phyloP scores from a whole-genome alignment of 306 rosid species.

The Styphnolobium japonicum region DNA sequence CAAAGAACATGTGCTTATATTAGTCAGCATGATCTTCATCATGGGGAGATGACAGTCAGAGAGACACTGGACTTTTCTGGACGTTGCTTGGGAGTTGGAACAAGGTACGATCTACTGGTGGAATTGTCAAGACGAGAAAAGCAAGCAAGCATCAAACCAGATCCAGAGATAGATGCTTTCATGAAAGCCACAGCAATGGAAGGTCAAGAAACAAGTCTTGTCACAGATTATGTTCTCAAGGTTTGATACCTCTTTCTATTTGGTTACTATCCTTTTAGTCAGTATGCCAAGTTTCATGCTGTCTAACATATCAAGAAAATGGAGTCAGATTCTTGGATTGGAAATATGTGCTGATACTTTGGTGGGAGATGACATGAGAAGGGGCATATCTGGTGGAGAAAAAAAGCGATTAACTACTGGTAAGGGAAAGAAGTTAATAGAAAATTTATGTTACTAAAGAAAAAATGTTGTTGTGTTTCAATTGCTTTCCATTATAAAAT shows the following conservation, averaged over 20 bases:
- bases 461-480: background rate
- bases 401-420: slow-evolving; percentile 87
- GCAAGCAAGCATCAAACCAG: slow-evolving; percentile 60
- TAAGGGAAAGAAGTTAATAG: slow-evolving; percentile 27
- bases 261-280: background rate
- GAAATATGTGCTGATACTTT: slow-evolving; percentile 77
- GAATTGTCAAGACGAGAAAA: slow-evolving; percentile 67
- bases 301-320: slow-evolving; percentile 30
- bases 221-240: slow-evolving; percentile 84
- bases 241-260: slow-evolving; percentile 36
- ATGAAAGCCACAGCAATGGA: slow-evolving; percentile 76
- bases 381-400: slow-evolving; percentile 94
- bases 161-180: slow-evolving; percentile 78
- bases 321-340: slow-evolving; percentile 74
- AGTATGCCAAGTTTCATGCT: background rate
- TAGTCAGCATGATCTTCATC: slow-evolving; percentile 88
- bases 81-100: slow-evolving; percentile 74
- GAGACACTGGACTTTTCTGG: slow-evolving; percentile 75
- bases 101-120: slow-evolving; percentile 53
- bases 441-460: background rate
- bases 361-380: slow-evolving; percentile 94
- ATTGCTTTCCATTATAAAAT: background rate
- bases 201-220: slow-evolving; percentile 66
- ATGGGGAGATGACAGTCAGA: slow-evolving; percentile 85
- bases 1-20: slow-evolving; percentile 90